Conservation (phyloP, 1,284 basidiomycete species). For the Malassezia pachydermatis region DNA sequence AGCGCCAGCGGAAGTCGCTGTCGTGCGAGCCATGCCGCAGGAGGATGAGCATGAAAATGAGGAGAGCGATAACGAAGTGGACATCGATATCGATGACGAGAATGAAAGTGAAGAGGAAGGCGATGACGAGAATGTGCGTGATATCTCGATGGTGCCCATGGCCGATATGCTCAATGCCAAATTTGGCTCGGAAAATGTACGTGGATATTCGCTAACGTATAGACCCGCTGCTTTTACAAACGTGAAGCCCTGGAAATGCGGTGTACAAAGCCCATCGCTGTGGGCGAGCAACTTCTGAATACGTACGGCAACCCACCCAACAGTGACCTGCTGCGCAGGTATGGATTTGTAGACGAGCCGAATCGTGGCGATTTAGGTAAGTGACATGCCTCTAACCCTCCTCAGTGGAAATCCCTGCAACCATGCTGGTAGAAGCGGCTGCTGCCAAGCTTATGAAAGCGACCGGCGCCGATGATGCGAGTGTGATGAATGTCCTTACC, state of each 20-base stretch:
- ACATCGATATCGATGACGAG: slow-evolving; percentile 25
- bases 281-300: slow-evolving; percentile 81
- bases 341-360: slow-evolving; percentile 82
- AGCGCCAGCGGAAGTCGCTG: slow-evolving; percentile 8
- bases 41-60: slow-evolving; percentile 13
- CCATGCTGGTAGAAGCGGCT: slow-evolving; percentile 57
- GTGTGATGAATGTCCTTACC: slow-evolving; percentile 17
- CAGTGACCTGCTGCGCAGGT: slow-evolving; percentile 81
- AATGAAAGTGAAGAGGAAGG: slow-evolving; percentile 26
- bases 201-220: slow-evolving; percentile 49
- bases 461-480: neutral
- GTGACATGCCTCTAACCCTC: neutral
- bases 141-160: slow-evolving; percentile 89
- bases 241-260: slow-evolving; percentile 66
- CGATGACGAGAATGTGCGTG: slow-evolving; percentile 50
- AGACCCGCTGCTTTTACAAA: slow-evolving; percentile 80
- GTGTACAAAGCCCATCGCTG: slow-evolving; percentile 62
- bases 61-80: slow-evolving; percentile 38
- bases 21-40: slow-evolving; percentile 10
- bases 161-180: slow-evolving; percentile 64
- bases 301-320: slow-evolving; percentile 93
- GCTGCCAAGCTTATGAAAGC: slow-evolving; percentile 2
- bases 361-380: slow-evolving; percentile 67
- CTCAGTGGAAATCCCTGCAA: slow-evolving; percentile 72
- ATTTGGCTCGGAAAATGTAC: slow-evolving; percentile 49